Conservation (phyloP, 257 asterid genomes). For the Nicotiana noctiflora region DNA sequence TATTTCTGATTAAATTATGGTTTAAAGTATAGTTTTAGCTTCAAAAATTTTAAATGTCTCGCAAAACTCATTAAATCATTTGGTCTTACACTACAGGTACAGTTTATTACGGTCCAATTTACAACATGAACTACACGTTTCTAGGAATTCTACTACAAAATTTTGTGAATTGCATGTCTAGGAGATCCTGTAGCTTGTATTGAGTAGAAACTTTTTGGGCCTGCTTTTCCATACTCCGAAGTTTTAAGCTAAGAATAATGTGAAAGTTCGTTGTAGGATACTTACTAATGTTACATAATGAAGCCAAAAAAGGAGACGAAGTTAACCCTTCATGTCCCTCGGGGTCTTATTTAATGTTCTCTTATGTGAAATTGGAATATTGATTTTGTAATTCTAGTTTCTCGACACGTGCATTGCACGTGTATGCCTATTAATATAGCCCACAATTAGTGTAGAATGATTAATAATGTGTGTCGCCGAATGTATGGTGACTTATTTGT, state of each 20-base stretch:
- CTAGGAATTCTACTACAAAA: neutral
- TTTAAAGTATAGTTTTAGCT: neutral
- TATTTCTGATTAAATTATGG: neutral
- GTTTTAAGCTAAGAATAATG: neutral
- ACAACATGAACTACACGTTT: neutral
- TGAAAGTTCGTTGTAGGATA: neutral
- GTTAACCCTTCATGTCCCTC: neutral
- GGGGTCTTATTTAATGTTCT: conserved; percentile 6
- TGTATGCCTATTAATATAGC: too few species aligned
- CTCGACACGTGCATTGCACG: too few species aligned
- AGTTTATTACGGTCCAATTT: neutral
- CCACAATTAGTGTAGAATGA: too few species aligned
- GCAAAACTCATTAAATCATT: too few species aligned
- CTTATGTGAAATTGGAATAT: neutral
- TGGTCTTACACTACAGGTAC: neutral
- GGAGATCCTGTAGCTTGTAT: neutral
- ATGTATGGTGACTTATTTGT: too few species aligned
- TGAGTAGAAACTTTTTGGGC: neutral
- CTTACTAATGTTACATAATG: neutral
- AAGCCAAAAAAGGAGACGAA: neutral
- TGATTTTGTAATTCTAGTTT: neutral
- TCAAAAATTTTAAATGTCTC: neutral
- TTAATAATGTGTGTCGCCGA: too few species aligned
- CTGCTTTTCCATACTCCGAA: neutral
- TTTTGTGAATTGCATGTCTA: neutral